Conservation (phyloP, 2,329 filamentous ascomycete species). For the Alternaria rosae region DNA sequence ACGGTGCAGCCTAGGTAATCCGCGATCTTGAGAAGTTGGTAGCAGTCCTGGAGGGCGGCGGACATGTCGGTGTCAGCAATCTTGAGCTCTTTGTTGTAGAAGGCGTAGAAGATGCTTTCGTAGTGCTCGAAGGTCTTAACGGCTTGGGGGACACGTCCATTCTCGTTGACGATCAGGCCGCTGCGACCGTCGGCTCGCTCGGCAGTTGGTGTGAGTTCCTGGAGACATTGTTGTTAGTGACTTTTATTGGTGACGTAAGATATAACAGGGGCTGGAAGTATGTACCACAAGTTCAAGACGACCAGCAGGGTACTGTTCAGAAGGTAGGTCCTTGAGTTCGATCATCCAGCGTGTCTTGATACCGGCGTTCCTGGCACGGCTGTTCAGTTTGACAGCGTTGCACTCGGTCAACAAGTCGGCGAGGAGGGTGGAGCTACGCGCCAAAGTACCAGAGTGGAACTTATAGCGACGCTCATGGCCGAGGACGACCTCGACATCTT, state of each 20-base stretch:
- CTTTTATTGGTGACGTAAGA: background rate
- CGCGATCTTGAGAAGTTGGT: constrained; percentile 54
- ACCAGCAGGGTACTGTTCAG: constrained; percentile 28
- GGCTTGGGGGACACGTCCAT: constrained; percentile 42
- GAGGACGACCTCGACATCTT: constrained; percentile 47
- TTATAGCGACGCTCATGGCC: constrained; percentile 38
- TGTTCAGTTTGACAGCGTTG: constrained; percentile 37
- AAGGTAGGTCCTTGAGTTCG: constrained; percentile 37
- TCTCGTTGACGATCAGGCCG: constrained; percentile 44
- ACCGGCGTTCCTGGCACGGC: constrained; percentile 31
- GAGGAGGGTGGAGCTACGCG: constrained; percentile 43
- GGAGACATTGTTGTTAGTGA: constrained; percentile 1
- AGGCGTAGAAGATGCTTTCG: constrained; percentile 55
- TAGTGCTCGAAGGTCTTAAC: constrained; percentile 46
- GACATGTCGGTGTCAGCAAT: constrained; percentile 52
- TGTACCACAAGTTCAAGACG: constrained; percentile 40
- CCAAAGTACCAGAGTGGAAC: constrained; percentile 47
- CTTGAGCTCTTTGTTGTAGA: constrained; percentile 55
- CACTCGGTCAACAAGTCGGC: constrained; percentile 39
- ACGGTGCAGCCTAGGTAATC: constrained; percentile 56
- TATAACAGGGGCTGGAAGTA: background rate
- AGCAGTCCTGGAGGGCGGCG: constrained; percentile 50
- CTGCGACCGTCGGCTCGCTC: constrained; percentile 27
- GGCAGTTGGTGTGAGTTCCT: constrained; percentile 49
- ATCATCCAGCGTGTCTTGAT: constrained; percentile 44